A percentile compares a stretch with the other conserved stretches of the same genome.
Evolutionary conservation across 2,329 filamentous ascomycete genomes (phyloP).

Genomic region (Aspergillus neotritici): DNA sequence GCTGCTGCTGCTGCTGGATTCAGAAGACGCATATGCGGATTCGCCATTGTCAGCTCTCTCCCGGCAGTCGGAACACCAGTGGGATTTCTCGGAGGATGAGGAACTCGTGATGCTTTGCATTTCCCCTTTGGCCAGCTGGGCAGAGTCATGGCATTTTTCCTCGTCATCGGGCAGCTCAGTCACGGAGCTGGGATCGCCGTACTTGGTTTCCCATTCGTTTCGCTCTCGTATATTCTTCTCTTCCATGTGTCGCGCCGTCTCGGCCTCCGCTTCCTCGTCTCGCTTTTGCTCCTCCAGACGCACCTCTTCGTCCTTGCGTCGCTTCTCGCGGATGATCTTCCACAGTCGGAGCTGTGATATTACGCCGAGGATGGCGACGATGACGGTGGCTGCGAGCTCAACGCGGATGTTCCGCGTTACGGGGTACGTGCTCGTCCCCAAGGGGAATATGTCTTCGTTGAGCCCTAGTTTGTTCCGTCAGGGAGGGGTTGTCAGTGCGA

Average conservation of each 20-base stretch:
- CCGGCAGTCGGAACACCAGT: conserved; percentile 17
- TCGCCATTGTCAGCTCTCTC: conserved; percentile 11
- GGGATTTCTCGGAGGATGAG: conserved; percentile 9
- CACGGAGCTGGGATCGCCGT: conserved; percentile 52
- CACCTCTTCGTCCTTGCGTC: conserved; percentile 43
- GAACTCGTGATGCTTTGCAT: conserved; percentile 19
- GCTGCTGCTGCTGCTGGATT: conserved; percentile 3
- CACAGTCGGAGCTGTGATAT: conserved; percentile 82
- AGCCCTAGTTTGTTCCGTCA: conserved; percentile 44
- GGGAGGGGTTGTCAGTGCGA: too few relatives aligned
- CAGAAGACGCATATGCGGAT: conserved; percentile 9
- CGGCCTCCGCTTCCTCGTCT: conserved; percentile 61
- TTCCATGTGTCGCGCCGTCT: conserved; percentile 57
- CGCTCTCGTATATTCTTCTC: conserved; percentile 42
- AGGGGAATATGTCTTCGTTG: conserved; percentile 73
- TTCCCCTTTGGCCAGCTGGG: conserved; percentile 20
- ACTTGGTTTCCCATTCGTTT: conserved; percentile 67
- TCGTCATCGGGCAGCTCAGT: conserved; percentile 23
- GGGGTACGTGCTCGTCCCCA: conserved; percentile 71
- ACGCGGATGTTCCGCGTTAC: conserved; percentile 80
- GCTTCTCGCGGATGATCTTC: conserved; percentile 63
- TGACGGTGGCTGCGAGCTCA: conserved; percentile 70
- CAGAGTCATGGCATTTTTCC: conserved; percentile 8
- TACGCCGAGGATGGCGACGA: conserved; percentile 68
- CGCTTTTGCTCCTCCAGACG: conserved; percentile 50